Conservation (phyloP, 2,329 filamentous ascomycete species). For the Apiospora pterosperma region DNA sequence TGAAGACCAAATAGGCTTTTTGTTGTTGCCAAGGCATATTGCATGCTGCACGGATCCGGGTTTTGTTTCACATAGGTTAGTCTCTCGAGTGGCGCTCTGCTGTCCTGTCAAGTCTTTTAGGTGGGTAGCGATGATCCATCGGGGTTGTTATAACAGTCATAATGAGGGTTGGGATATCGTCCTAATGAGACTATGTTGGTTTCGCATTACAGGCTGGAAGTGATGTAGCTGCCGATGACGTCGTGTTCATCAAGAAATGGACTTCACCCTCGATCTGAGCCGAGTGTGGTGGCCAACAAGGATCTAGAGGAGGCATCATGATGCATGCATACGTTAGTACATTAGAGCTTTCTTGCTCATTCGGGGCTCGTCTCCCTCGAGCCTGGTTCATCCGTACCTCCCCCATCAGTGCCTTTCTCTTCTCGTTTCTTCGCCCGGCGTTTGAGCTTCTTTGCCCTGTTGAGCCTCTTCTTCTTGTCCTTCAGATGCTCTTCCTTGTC, state of each 20-base stretch:
- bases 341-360: background rate
- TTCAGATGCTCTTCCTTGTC: constrained; percentile 54
- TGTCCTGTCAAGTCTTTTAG: background rate
- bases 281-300: background rate
- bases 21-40: background rate
- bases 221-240: background rate
- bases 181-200: background rate
- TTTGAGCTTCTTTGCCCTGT: constrained; percentile 58
- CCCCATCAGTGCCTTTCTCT: constrained; percentile 38
- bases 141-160: background rate
- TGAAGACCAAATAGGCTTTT: background rate
- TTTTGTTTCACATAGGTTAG: background rate
- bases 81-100: background rate
- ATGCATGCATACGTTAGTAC: background rate
- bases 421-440: constrained; percentile 55
- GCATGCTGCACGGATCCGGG: background rate
- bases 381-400: constrained; percentile 10
- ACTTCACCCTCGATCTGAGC: background rate
- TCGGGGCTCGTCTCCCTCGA: constrained; percentile 3
- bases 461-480: constrained; percentile 61
- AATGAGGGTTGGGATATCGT: background rate
- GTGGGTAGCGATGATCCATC: background rate
- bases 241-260: background rate
- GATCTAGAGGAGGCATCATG: background rate
- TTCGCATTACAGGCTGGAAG: background rate